Evolutionary conservation across 345 rosid species (phyloP).

Genomic region (Eucalyptus tenuipes): DNA sequence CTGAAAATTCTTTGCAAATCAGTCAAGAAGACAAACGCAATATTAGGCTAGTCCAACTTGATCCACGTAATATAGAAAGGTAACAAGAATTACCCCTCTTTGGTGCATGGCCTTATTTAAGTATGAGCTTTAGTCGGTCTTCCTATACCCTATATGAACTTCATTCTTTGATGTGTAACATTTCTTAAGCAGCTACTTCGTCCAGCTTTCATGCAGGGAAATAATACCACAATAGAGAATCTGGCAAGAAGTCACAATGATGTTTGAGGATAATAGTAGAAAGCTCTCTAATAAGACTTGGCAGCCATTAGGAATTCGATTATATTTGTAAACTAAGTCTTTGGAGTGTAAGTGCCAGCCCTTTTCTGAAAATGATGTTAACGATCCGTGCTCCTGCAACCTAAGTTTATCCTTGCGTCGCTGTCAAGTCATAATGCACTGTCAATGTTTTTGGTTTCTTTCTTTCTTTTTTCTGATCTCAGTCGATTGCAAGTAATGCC

Average conservation of each 20-base stretch:
- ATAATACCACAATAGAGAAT: not conserved
- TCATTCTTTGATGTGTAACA: not conserved
- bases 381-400: not conserved
- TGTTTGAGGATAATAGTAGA: not conserved
- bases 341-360: not conserved
- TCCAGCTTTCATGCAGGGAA: not conserved
- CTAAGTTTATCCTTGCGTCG: not conserved
- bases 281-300: not conserved
- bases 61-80: not conserved
- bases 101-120: not conserved
- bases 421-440: not conserved
- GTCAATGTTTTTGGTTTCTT: not conserved
- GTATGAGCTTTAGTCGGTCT: not conserved
- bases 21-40: not conserved
- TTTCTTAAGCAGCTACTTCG: not conserved
- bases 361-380: not conserved
- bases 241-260: not conserved
- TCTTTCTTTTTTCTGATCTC: not conserved
- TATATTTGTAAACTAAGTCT: not conserved
- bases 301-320: not conserved
- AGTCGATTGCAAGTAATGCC: not conserved
- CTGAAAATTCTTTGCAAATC: not conserved
- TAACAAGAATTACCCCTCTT: not conserved
- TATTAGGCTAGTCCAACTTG: not conserved
- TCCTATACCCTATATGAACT: not conserved